Percentiles rank a stretch among this genome's conserved stretches.
These are phyloP conservation scores for Dispira parvispora DNA, from an alignment of 192 early-diverging fungal species.

Conservation along the genomic window DNA sequence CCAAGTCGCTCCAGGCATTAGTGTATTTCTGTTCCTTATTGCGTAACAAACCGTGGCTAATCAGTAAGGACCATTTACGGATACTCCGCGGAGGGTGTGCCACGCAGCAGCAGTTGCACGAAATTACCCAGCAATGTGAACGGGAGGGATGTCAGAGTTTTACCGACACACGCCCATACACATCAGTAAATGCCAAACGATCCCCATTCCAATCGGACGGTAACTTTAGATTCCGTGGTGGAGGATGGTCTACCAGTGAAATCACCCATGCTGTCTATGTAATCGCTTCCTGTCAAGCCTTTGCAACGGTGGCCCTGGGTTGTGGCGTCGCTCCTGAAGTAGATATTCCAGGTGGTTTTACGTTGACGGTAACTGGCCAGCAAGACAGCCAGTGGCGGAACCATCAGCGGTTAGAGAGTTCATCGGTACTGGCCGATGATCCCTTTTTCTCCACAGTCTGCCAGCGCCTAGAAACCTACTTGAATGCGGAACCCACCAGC, in stretches of 20 bases:
- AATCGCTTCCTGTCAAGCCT: slow-evolving; percentile 3
- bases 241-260: neutral
- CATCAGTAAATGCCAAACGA: neutral
- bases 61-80: neutral
- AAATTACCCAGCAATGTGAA: neutral
- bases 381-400: neutral
- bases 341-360: slow-evolving; percentile 5
- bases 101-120: neutral
- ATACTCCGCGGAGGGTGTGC: neutral
- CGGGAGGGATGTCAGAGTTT: neutral
- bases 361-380: neutral
- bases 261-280: neutral
- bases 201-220: neutral
- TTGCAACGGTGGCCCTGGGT: neutral
- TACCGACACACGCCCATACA: neutral
- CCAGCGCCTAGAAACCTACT: neutral
- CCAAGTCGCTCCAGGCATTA: neutral
- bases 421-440: neutral
- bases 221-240: neutral
- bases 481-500: neutral
- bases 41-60: neutral
- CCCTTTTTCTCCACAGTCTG: neutral
- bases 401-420: neutral
- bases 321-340: slow-evolving; percentile 6
- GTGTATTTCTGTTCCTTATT: neutral